Base-by-base conservation (phyloP, 176 grass and related monocot genomes). In the Zizania latifolia region DNA sequence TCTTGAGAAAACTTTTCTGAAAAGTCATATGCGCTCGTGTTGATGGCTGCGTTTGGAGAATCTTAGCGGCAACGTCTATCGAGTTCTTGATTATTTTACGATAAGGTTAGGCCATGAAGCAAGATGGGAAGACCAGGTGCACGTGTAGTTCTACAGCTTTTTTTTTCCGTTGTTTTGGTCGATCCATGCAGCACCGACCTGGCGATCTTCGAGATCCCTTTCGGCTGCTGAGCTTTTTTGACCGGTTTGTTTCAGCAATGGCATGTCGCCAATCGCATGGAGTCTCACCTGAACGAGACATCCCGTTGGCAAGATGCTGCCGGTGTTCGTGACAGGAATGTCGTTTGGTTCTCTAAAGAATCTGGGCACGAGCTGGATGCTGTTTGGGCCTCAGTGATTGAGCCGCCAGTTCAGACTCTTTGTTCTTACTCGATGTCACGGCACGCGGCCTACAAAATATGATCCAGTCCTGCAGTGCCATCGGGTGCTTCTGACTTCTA, bases 81-180 rank as follows among this genome's bases (percentile, higher is more conserved):
- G 45, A 5, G 72, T 55, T 64, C 8, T 32, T 10, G 44, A 48
- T 14, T 48, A 19, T 53, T 60, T 26, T 17, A 36, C 4, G 64
- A 64, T 65, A 77, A 76, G 65, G 78, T 82, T 86, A 71, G 84
- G 84, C 48, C 34, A 76, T 63, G 71, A 26, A 85, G 71, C 77
- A 81, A 21, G 22, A 2, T 30, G 2, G 13, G 10, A 76, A 14
- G 61, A 53, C 53, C 19, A 36, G 63, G 44, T 41, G 65, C 72
- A 86, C 84, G 65, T 86, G 65, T 28, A 29, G 8, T 22, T 28
- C 3, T 59, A 64, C 57, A 71, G 78, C 27, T 36, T 58, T 11
- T 43, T 44, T 27, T 62, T 56, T 35, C 3, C 2, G 39, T 28
- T 46, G 10, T 2, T 48, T 58, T 58, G 50, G 27, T 32, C 23